Evolutionary conservation across 75 land plant species (phyloP).

Genomic region (Pinus tabuliformis): DNA sequence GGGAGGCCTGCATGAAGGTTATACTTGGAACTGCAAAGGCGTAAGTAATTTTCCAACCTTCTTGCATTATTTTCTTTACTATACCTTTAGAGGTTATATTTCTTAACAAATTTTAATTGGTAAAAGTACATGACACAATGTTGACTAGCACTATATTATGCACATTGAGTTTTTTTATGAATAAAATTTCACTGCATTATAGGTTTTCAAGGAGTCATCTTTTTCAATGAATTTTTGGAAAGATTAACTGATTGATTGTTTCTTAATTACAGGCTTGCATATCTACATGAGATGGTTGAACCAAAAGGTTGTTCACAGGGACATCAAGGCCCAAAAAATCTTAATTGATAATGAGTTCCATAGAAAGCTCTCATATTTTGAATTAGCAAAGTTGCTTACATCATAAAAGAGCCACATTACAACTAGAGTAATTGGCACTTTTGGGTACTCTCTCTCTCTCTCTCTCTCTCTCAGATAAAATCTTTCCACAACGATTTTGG

Average conservation of each 20-base stretch:
- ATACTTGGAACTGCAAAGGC: constrained; percentile 76
- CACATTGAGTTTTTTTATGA: not conserved
- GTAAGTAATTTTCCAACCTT: constrained; percentile 28
- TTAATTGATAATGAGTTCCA: constrained; percentile 59
- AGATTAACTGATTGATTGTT: no score
- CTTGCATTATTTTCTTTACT: not conserved
- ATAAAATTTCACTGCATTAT: not conserved
- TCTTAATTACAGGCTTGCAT: no score
- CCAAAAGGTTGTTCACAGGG: no score
- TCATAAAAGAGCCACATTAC: constrained; percentile 65
- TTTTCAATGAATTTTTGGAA: no score
- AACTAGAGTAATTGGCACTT: constrained; percentile 76
- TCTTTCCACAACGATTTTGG: no score
- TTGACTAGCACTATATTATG: not conserved
- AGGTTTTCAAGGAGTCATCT: not conserved
- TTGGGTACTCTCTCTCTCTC: constrained; percentile 38
- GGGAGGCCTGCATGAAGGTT: constrained; percentile 79
- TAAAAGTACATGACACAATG: no score
- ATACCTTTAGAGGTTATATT: no score
- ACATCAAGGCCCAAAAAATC: constrained; percentile 72
- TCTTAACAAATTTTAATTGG: not conserved
- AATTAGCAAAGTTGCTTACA: constrained; percentile 30
- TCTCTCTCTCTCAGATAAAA: no score
- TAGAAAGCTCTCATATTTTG: constrained; percentile 37
- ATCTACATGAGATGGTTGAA: no score